Base-by-base conservation (phyloP, 2,329 filamentous ascomycete species). In the Camillea tinctor region DNA sequence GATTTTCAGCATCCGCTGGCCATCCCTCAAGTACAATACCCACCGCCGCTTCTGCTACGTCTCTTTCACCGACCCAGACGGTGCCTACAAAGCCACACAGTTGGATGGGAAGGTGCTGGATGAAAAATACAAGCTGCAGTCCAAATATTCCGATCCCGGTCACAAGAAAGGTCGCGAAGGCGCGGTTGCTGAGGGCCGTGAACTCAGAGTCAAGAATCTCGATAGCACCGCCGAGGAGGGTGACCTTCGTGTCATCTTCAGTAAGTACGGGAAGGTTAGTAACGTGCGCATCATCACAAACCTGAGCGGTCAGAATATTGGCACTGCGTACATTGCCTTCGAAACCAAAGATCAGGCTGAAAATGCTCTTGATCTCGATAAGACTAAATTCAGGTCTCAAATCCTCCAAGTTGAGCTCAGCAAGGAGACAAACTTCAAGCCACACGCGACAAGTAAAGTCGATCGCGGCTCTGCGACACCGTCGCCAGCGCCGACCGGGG, bases 11-110 rank as follows among this genome's bases (percentile, higher is more conserved):
- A 84, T 98, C 56, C 89, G 95, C 21, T 95, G 95, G 77, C 95
- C 95, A 1, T 97, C 92, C 59, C 84, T 99, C 55, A 96, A 96
- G 73, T 93, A 84, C 74, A 94, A 97, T 70, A 88, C 89, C 1
- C 88, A 91, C 68, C 91, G 95, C 30, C 89, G 95, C 22, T 99
- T 99, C 78, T 97, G 93, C 79, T 99, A 99, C 74, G 83, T 97
- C 6, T 92, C 96, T n/a, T 97, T 97, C 73, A 83, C 87, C 53
- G 86, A 87, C 30, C 76, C 83, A 2, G 81, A 82, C n/a, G 84
- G 85, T 56, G 91, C 93, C 0, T 81, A 86, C 48, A 86, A 84
- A 54, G 93, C 93, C 1, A 89, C 88, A 0, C 78, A 85, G 60
- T 83, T 97, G 54, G 84, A 97, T 70, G 89, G 89, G 23, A 88